Evolutionary conservation across 225 moss, liverwort and hornwort genomes (phyloP), one percentile per base, ranked within the genome.

Genomic region (Polytrichum formosum): DNA sequence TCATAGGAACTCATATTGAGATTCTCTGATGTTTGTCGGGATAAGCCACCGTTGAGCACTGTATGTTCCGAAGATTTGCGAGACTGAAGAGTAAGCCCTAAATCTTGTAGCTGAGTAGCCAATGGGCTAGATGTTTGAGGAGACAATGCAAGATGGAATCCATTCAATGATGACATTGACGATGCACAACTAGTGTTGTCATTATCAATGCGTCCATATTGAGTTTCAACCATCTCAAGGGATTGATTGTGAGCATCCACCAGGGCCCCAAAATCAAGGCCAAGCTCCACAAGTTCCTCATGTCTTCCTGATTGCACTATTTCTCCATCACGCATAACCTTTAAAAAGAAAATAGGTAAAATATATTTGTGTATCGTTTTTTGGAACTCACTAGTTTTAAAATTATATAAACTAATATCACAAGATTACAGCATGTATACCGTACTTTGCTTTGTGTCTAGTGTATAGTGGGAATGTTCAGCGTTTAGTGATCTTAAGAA

Each of bases 281-380:
- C 84, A 71, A 63, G 67, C 59, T 70, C 75, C 58, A 84, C 56
- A 22, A 84, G 84, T 20, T 80, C 81, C 13, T 70, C 73, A 19
- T 77, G 81, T 28, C 63, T 72, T 30, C 84, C 84, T 72, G 75
- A 69, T 59, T 84, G 81, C 60, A 80, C 84, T 65, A 84, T 75
- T n/a, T 63, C 70, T 46, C 84, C 84, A 66, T 81, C 81, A 29
- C 78, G 74, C 80, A 84, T 77, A 28, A 84, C 84, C 84, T 84
- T 60, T 33, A 8, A 58, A 64, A 26, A 18, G 7, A 65, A 37
- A 26, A 71, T 56, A 18, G 13, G 23, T 37, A n/a, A 69, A 69
- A 30, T 35, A 0, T 55, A 31, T 25, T 23, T 33, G 30, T 28
- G 9, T 7, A 66, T 19, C 18, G 28, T 28, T 13, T 18, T 28